Evolutionary conservation across 352 stramenopile species (phyloP).

Genomic region (Pythium rhizo-oryzae): DNA sequence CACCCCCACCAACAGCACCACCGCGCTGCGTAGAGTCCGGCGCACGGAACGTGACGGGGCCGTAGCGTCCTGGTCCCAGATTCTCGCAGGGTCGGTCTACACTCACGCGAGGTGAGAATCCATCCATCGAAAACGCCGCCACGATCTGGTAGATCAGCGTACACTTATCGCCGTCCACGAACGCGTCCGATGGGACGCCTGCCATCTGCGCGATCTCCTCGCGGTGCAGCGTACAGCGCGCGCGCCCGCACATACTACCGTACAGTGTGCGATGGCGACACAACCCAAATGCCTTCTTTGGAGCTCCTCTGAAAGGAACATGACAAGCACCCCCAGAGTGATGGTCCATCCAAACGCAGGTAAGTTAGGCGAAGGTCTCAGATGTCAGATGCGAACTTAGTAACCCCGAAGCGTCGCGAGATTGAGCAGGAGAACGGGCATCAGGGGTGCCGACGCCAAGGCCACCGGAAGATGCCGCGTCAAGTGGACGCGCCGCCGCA

Average conservation of each 20-base stretch:
- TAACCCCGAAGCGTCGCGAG: background rate
- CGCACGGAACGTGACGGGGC: conserved; percentile 49
- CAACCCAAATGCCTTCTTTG: conserved; percentile 2
- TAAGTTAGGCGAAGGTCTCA: too few relatives aligned
- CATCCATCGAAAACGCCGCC: background rate
- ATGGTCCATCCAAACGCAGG: conserved; percentile 1
- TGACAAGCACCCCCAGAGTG: background rate
- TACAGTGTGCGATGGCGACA: background rate
- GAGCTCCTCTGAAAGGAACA: background rate
- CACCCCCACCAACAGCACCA: background rate
- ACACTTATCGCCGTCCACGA: conserved; percentile 82
- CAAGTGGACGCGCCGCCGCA: background rate
- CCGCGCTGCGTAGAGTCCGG: background rate
- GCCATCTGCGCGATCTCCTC: conserved; percentile 54
- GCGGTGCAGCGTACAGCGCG: conserved; percentile 60
- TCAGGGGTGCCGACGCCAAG: too few relatives aligned
- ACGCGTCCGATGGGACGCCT: conserved; percentile 47
- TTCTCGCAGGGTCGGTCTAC: conserved; percentile 79
- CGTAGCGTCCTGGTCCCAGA: conserved; percentile 72
- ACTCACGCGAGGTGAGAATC: background rate
- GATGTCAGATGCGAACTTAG: conserved; percentile 3
- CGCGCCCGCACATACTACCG: conserved; percentile 65
- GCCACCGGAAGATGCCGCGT: too few relatives aligned
- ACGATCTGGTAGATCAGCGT: background rate
- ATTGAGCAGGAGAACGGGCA: too few relatives aligned